Conservation (phyloP, 2,329 filamentous ascomycete species). For the Colletotrichum eremochloae region DNA sequence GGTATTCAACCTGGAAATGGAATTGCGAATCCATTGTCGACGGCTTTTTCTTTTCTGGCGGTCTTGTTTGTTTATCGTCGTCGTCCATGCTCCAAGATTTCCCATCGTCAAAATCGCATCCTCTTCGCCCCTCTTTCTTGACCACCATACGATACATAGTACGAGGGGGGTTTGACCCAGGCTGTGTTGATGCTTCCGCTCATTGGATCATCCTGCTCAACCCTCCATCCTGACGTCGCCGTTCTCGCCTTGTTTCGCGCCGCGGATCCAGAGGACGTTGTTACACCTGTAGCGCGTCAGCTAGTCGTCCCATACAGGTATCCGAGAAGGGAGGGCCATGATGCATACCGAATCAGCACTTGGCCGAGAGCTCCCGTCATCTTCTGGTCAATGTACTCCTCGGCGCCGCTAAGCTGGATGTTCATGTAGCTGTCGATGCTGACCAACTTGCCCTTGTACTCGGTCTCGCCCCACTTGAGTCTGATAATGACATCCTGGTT, state of each 20-base stretch:
- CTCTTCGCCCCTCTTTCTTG: constrained; percentile 8
- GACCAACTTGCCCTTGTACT: constrained; percentile 94
- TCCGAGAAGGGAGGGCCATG: neutral
- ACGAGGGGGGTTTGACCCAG: neutral
- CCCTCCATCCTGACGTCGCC: constrained; percentile 72
- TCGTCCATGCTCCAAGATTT: constrained; percentile 10
- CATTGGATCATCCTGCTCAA: constrained; percentile 45
- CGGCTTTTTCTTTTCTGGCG: neutral
- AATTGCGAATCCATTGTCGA: constrained; percentile 29
- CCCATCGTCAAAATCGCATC: constrained; percentile 22
- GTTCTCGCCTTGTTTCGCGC: constrained; percentile 64
- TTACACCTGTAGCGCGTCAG: constrained; percentile 75
- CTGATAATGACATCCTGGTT: constrained; percentile 92
- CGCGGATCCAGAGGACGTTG: constrained; percentile 94
- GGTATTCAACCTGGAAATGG: constrained; percentile 20
- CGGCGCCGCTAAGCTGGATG: constrained; percentile 89
- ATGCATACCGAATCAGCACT: constrained; percentile 85
- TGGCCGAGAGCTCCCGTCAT: constrained; percentile 87
- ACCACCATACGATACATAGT: constrained; percentile 17
- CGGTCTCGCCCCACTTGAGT: constrained; percentile 97
- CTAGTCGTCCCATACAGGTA: neutral
- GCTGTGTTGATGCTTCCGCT: constrained; percentile 29
- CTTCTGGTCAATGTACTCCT: constrained; percentile 93
- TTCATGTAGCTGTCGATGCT: constrained; percentile 99
- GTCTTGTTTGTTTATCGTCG: constrained; percentile 17